Percentiles rank a stretch among this genome's conserved stretches.
Evolutionary conservation across 108 stramenopile genomes (phyloP).

Genomic region (Skeletonema grethae): DNA sequence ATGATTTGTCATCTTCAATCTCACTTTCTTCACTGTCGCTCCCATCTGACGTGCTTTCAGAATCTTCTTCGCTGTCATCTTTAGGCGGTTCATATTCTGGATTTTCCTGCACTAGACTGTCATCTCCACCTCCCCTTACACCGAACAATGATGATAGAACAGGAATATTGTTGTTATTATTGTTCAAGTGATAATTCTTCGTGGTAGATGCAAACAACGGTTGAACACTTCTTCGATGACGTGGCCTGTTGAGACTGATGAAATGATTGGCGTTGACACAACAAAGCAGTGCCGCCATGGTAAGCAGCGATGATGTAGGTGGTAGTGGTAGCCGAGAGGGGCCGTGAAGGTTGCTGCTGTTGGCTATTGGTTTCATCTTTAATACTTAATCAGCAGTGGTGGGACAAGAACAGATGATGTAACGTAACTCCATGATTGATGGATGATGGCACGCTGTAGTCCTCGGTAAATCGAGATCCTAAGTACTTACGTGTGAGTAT

Average conservation of each 20-base stretch:
- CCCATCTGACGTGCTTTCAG: conserved; percentile 10
- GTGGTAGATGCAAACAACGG: not conserved
- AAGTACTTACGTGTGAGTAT: too few relatives aligned
- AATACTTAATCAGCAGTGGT: too few relatives aligned
- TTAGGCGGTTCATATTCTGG: conserved; percentile 47
- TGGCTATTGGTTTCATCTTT: too few relatives aligned
- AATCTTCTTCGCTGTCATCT: conserved; percentile 10
- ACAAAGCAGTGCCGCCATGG: not conserved
- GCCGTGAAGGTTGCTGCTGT: too few relatives aligned
- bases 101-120: conserved; percentile 41
- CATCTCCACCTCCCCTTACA: not conserved
- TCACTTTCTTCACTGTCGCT: conserved; percentile 23
- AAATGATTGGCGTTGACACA: not conserved
- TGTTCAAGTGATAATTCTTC: not conserved
- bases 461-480: too few relatives aligned
- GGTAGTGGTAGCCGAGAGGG: too few relatives aligned
- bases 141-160: not conserved
- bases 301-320: not conserved
- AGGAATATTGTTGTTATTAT: not conserved
- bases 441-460: too few relatives aligned
- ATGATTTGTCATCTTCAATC: conserved; percentile 8
- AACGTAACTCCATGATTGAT: too few relatives aligned
- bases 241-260: not conserved
- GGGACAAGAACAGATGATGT: too few relatives aligned
- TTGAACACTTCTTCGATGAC: not conserved